Percentiles rank a stretch among this genome's conserved stretches.
Conservation (phyloP, 768 basidiomycete genomes). For the Sporobolomyces pararoseus region DNA sequence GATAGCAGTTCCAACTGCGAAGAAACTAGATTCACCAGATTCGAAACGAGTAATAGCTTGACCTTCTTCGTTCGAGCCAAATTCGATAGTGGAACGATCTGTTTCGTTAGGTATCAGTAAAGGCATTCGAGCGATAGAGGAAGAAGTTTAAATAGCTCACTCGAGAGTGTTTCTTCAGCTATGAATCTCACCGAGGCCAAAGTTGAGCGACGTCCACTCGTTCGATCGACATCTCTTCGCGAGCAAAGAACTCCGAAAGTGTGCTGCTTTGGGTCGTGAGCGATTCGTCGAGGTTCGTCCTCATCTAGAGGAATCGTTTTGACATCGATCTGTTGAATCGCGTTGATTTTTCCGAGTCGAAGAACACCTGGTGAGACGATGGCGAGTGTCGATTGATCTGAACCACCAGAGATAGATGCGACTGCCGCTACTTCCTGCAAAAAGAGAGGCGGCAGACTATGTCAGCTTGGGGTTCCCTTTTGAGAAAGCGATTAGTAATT, state of each 20-base stretch:
- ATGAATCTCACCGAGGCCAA: constrained; percentile 64
- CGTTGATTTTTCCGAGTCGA: constrained; percentile 63
- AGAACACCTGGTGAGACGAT: constrained; percentile 56
- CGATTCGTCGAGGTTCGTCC: constrained; percentile 67
- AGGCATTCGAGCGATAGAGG: neutral
- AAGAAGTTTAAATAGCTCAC: constrained; percentile 52
- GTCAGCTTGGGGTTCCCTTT: neutral
- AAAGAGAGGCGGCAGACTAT: neutral
- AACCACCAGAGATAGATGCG: constrained; percentile 49
- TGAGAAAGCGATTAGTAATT: neutral
- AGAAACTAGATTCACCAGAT: constrained; percentile 30
- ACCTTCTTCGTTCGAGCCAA: constrained; percentile 23
- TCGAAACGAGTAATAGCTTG: constrained; percentile 5
- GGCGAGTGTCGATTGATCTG: constrained; percentile 49
- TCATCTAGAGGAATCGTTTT: constrained; percentile 67
- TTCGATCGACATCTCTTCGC: constrained; percentile 57
- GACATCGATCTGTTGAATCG: constrained; percentile 75
- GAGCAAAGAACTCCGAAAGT: constrained; percentile 66
- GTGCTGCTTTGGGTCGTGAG: constrained; percentile 58
- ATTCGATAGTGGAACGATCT: constrained; percentile 9
- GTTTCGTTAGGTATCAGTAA: neutral
- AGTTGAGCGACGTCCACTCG: constrained; percentile 56
- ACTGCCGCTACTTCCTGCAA: constrained; percentile 58
- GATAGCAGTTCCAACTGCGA: constrained; percentile 53
- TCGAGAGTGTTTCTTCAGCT: constrained; percentile 62